Conservation (phyloP, 176 grass and related monocot species). For the Guadua angustifolia region DNA sequence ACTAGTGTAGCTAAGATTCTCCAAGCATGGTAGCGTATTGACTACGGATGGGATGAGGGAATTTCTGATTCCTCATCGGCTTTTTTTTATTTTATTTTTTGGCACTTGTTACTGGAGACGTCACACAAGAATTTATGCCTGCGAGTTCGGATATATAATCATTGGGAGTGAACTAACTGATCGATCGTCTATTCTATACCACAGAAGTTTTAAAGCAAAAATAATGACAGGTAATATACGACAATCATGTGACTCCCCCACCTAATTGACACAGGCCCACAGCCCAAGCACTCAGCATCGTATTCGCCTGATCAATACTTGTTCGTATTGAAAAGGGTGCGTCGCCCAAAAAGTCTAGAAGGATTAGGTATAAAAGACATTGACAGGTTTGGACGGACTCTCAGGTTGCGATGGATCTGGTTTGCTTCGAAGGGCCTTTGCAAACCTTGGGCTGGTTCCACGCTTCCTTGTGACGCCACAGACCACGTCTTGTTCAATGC, state of each 20-base stretch:
- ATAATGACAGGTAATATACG: not conserved
- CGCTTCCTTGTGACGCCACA: too few relatives aligned
- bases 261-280: slow-evolving; percentile 22
- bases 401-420: too few relatives aligned
- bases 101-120: not conserved
- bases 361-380: too few relatives aligned
- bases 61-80: not conserved
- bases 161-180: not conserved
- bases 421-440: too few relatives aligned
- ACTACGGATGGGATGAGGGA: not conserved
- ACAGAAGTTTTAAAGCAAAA: not conserved
- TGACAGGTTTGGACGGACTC: too few relatives aligned
- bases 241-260: not conserved
- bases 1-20: slow-evolving; percentile 1
- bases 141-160: not conserved
- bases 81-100: too few relatives aligned
- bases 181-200: not conserved
- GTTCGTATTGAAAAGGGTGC: too few relatives aligned
- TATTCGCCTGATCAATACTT: slow-evolving; percentile 9
- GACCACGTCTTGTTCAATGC: too few relatives aligned
- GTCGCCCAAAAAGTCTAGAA: too few relatives aligned
- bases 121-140: not conserved
- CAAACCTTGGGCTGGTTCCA: too few relatives aligned
- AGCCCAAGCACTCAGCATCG: not conserved
- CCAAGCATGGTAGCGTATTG: not conserved